phyloP scores from a whole-genome alignment of 805 yeast genomes.

The Kodamaea jinghongensis region DNA sequence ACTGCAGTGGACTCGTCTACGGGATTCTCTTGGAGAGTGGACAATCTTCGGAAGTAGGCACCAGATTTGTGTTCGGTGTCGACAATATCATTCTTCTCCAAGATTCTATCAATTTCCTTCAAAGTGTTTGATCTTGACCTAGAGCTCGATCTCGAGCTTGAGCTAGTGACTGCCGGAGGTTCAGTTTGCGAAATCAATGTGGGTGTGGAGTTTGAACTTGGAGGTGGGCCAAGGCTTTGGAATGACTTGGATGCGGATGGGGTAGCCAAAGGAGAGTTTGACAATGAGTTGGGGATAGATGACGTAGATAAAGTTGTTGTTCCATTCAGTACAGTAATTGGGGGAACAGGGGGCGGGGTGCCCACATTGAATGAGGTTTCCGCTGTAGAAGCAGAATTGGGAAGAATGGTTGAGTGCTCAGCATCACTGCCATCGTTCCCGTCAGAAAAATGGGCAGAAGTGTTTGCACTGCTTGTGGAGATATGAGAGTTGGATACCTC shows the following conservation, averaged over 20 bases:
- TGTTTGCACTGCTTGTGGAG: conserved; percentile 1
- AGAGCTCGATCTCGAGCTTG: not conserved
- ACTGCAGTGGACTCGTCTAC: conserved; percentile 20
- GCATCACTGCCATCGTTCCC: not conserved
- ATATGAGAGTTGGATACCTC: conserved; percentile 1
- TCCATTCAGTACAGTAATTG: conserved; percentile 14
- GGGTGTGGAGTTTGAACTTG: conserved; percentile 4
- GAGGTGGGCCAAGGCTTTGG: not conserved
- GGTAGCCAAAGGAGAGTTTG: conserved; percentile 5
- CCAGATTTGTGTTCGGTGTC: conserved; percentile 51
- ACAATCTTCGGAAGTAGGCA: conserved; percentile 63
- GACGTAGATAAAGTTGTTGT: conserved; percentile 13
- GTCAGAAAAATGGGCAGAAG: conserved; percentile 1
- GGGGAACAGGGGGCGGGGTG: conserved; percentile 17
- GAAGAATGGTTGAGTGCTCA: conserved; percentile 12
- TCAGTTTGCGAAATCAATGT: not conserved
- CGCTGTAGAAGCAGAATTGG: conserved; percentile 25
- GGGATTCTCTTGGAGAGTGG: conserved; percentile 58
- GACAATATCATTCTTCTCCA: conserved; percentile 36
- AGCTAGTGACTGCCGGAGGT: no score
- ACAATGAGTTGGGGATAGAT: conserved; percentile 12
- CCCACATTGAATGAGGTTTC: conserved; percentile 14
- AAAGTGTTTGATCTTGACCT: conserved; percentile 37
- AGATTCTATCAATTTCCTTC: conserved; percentile 32
- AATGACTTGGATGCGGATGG: conserved; percentile 4